Evolutionary conservation across 371 early-diverging fungal species (phyloP), one percentile per base, ranked within the genome.

Genomic region (Mucor indicus): DNA sequence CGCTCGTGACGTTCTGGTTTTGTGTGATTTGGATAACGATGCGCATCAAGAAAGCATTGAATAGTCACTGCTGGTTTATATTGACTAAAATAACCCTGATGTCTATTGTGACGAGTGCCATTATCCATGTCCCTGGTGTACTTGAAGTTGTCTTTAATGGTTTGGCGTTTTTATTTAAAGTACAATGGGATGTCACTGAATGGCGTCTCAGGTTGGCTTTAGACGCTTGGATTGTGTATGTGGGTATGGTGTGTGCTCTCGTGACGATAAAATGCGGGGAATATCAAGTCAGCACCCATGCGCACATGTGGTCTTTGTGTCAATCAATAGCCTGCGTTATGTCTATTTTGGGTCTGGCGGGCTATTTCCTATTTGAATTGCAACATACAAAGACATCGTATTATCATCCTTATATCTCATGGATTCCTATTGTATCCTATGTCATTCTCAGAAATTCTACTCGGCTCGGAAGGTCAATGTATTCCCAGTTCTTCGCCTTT

Each of bases 1-100:
- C 89, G 6, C 58, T 90, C 41, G 85, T 85, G 24, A 72, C 81
- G 10, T 77, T 81, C 43, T 90, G 87, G 83, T 85, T 86, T 48
- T 41, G 75, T 25, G 57, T 80, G 30, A 80, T 89, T 17, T 90
- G 82, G 73, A 45, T 68, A 6, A 81, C 81, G 24, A 84, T 90
- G 86, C 69, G 75, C 22, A 41, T 82, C 19, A 67, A 62, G 2
- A 57, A 75, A 25, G 19, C 51, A 8, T 54, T 62, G 32, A 80
- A 83, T 68, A 66, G 76, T 38, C 59, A 56, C 6, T 41, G 64
- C 6, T 44, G 44, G 48, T 67, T 75, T 42, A 51, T 86, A n/a
- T 40, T 85, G 44, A 37, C 53, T 47, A 86, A 86, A 52, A 65
- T 85, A 15, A 59, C 38, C 0, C 41, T 73, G 4, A 69, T 69